Percentiles rank a stretch among this genome's conserved stretches.
These are phyloP conservation scores for Perilla frutescens DNA, from an alignment of 257 asterid species.

Conservation along the genomic window DNA sequence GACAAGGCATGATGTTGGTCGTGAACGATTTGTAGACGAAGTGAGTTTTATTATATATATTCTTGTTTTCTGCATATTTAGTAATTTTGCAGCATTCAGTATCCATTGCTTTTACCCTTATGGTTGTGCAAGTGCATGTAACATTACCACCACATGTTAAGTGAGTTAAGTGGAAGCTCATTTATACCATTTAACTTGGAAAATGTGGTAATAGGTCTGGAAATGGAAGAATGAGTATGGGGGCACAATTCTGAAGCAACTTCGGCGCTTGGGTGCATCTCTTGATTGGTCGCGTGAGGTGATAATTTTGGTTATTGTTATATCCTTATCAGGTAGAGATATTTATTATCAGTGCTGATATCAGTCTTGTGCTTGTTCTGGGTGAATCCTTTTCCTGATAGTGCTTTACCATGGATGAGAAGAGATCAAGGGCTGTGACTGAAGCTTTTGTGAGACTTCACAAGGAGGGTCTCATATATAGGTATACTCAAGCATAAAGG, in stretches of 20 bases:
- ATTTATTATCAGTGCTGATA: neutral
- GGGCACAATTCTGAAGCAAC: slow-evolving; percentile 84
- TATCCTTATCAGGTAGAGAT: slow-evolving; percentile 22
- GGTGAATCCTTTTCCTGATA: slow-evolving; percentile 30
- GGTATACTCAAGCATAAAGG: slow-evolving; percentile 46
- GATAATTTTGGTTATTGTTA: slow-evolving; percentile 26
- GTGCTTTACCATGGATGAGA: slow-evolving; percentile 97
- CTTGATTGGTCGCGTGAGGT: slow-evolving; percentile 97
- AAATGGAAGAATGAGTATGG: slow-evolving; percentile 91
- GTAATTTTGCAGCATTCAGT: slow-evolving; percentile 1
- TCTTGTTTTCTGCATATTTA: slow-evolving; percentile 17
- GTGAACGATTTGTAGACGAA: slow-evolving; percentile 67
- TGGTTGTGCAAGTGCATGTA: neutral
- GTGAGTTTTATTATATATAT: slow-evolving; percentile 51
- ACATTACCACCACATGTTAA: neutral
- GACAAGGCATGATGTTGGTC: slow-evolving; percentile 90
- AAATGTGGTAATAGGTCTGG: slow-evolving; percentile 70
- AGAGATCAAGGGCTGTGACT: slow-evolving; percentile 84
- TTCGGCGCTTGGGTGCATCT: slow-evolving; percentile 92
- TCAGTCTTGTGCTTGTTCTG: slow-evolving; percentile 20
- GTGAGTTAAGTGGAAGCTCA: neutral
- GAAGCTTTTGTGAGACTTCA: slow-evolving; percentile 94
- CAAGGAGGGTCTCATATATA: slow-evolving; percentile 82
- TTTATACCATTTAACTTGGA: slow-evolving; percentile 20
- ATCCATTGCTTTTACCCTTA: neutral